Conservation (phyloP, 208 protist species). For the Borovskyia barvae region DNA sequence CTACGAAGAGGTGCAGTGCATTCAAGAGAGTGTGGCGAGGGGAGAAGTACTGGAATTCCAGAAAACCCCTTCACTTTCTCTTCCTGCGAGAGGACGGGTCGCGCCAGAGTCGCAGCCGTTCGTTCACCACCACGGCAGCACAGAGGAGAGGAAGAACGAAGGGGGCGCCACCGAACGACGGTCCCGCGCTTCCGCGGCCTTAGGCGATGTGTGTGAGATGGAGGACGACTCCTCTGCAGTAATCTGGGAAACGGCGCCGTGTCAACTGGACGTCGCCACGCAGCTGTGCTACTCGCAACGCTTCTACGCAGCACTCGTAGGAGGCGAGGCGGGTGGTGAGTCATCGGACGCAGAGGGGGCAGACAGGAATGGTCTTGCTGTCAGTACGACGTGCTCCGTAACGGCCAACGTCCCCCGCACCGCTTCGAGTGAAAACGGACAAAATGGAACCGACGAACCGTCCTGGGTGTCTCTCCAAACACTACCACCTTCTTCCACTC, state of each 20-base stretch:
- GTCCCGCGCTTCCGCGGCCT: too few relatives aligned
- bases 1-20: slow-evolving; percentile 14
- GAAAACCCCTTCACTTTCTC: background rate
- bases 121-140: too few relatives aligned
- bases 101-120: background rate
- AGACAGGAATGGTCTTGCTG: too few relatives aligned
- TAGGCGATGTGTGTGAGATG: background rate
- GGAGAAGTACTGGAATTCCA: background rate
- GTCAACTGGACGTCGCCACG: slow-evolving; percentile 2
- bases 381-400: too few relatives aligned
- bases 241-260: slow-evolving; percentile 2
- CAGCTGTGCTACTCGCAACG: slow-evolving; percentile 8
- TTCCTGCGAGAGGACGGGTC: background rate
- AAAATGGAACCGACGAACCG: too few relatives aligned
- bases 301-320: slow-evolving; percentile 9
- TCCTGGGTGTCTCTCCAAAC: too few relatives aligned
- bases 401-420: too few relatives aligned
- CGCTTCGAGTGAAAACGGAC: too few relatives aligned
- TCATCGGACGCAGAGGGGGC: too few relatives aligned
- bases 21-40: background rate
- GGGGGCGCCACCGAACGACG: too few relatives aligned
- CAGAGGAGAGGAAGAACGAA: too few relatives aligned
- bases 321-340: background rate
- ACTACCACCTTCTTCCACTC: too few relatives aligned
- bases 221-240: background rate